These are phyloP conservation scores for Auriscalpium orientale DNA, from an alignment of 768 basidiomycete species.

Conservation along the genomic window DNA sequence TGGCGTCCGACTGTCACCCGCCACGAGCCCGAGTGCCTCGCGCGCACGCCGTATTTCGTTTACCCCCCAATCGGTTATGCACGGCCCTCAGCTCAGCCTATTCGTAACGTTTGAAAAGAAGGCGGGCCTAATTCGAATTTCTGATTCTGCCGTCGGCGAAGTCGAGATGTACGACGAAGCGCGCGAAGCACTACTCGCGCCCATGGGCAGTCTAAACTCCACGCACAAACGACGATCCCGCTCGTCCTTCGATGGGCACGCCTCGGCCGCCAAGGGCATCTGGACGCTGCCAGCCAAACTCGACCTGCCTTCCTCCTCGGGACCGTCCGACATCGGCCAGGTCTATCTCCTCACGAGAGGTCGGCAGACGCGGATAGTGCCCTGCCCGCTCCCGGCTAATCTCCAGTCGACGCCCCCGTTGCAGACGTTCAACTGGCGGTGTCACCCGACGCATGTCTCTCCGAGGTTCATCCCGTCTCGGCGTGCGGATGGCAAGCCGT, in stretches of 20 bases:
- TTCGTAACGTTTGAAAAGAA: constrained; percentile 86
- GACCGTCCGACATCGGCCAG: constrained; percentile 26
- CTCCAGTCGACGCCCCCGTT: constrained; percentile 43
- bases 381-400: constrained; percentile 56
- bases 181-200: constrained; percentile 21
- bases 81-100: constrained; percentile 68
- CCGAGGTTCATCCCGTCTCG: constrained; percentile 40
- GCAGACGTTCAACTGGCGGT: constrained; percentile 49
- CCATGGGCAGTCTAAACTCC: constrained; percentile 15
- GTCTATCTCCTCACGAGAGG: constrained; percentile 67
- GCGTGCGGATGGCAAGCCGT: constrained; percentile 24
- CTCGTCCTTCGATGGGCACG: constrained; percentile 36
- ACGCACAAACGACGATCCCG: constrained; percentile 28
- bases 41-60: constrained; percentile 8
- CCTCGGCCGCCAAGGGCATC: constrained; percentile 29
- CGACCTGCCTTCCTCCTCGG: constrained; percentile 35
- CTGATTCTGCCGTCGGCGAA: constrained; percentile 76
- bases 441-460: constrained; percentile 44
- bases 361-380: constrained; percentile 57
- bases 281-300: constrained; percentile 48
- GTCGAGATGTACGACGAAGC: constrained; percentile 50
- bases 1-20: constrained; percentile 15
- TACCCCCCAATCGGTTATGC: constrained; percentile 28
- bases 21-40: constrained; percentile 1
- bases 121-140: constrained; percentile 73